These are phyloP conservation scores for Uncinocarpus reesii DNA, from an alignment of 2,329 filamentous ascomycete species.

Conservation along the genomic window DNA sequence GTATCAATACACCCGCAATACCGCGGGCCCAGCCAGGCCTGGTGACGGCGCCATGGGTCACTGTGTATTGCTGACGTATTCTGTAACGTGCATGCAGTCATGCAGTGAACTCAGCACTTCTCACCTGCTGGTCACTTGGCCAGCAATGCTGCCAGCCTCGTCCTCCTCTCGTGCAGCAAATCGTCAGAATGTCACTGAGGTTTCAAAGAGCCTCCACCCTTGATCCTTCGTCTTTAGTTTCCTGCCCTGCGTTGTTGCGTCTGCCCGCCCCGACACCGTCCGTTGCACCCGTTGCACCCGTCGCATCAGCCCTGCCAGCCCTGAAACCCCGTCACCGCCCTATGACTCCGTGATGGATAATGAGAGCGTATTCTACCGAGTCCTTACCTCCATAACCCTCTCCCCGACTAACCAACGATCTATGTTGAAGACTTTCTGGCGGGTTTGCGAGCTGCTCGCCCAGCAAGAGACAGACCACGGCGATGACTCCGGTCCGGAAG, in stretches of 20 bases:
- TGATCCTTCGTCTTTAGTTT: background rate
- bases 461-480: conserved; percentile 7
- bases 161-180: background rate
- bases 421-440: conserved; percentile 13
- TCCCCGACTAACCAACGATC: background rate
- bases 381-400: conserved; percentile 7
- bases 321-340: background rate
- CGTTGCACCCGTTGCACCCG: background rate
- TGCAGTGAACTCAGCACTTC: too few species aligned
- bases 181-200: conserved; percentile 1
- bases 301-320: background rate
- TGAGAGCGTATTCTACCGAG: conserved; percentile 10
- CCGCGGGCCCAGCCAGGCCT: background rate
- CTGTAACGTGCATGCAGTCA: too few species aligned
- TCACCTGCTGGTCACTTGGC: too few species aligned
- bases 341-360: conserved; percentile 7
- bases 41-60: conserved; percentile 5
- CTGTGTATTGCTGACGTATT: conserved; percentile 4
- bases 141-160: background rate
- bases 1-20: conserved; percentile 4
- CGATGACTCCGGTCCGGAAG: background rate
- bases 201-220: background rate
- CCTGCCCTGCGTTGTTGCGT: too few species aligned
- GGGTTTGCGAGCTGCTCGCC: conserved; percentile 13
- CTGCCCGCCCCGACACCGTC: too few species aligned